Evolutionary conservation across 129 eudicot species (phyloP).

Genomic region (Centrapalus pauciflorus): DNA sequence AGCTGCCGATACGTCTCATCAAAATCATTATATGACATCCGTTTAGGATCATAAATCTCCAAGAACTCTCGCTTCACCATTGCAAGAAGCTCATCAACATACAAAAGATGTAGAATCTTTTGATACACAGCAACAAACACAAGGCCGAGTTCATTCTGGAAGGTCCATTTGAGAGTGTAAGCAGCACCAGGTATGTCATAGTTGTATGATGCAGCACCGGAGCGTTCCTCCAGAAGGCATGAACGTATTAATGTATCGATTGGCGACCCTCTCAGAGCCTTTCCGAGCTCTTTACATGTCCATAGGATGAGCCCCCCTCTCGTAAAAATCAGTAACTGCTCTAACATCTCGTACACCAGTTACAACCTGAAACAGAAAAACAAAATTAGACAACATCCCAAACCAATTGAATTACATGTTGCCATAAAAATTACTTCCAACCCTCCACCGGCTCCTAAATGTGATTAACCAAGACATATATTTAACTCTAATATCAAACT

Average conservation of each 20-base stretch:
- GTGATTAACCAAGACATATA: too few relatives aligned
- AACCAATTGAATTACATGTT: slow-evolving; percentile 12
- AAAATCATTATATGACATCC: slow-evolving; percentile 67
- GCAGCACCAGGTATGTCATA: slow-evolving; percentile 88
- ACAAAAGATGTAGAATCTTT: slow-evolving; percentile 78
- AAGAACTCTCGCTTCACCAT: slow-evolving; percentile 90
- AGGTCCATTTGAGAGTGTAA: slow-evolving; percentile 95
- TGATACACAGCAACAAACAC: slow-evolving; percentile 97
- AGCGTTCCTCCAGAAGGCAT: slow-evolving; percentile 93
- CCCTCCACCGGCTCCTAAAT: too few relatives aligned
- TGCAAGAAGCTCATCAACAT: slow-evolving; percentile 83
- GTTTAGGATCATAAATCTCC: slow-evolving; percentile 65
- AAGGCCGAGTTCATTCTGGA: slow-evolving; percentile 83
- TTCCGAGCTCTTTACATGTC: slow-evolving; percentile 94
- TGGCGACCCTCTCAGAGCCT: slow-evolving; percentile 85
- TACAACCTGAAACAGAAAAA: slow-evolving; percentile 36
- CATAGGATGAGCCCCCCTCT: slow-evolving; percentile 99
- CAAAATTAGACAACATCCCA: slow-evolving; percentile 9
- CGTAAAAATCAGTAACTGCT: slow-evolving; percentile 82
- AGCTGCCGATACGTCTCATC: slow-evolving; percentile 83
- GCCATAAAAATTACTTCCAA: too few relatives aligned
- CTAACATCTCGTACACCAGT: slow-evolving; percentile 57
- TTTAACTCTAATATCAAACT: too few relatives aligned
- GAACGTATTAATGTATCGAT: slow-evolving; percentile 80
- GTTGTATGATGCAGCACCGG: slow-evolving; percentile 81